Conservation (phyloP, 2,329 filamentous ascomycete genomes). For the Sclerotiophoma versabilis region DNA sequence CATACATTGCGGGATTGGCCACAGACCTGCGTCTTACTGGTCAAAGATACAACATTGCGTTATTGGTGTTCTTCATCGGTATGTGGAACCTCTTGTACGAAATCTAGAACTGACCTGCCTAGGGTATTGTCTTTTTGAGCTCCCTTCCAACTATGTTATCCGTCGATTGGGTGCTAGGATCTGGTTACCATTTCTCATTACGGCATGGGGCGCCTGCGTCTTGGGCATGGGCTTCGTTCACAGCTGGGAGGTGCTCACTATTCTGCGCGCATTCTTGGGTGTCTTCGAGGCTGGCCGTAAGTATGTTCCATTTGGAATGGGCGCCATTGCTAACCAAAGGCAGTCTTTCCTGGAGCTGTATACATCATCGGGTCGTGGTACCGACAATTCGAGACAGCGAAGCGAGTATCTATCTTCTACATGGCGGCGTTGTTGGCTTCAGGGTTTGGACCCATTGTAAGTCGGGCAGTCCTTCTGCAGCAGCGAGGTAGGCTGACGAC, state of each 20-base stretch:
- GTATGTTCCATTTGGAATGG: neutral
- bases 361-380: conserved; percentile 40
- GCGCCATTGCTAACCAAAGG: neutral
- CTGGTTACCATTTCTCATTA: conserved; percentile 41
- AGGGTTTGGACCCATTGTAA: conserved; percentile 44
- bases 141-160: conserved; percentile 43
- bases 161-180: conserved; percentile 39
- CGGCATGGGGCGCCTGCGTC: conserved; percentile 33
- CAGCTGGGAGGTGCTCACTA: conserved; percentile 28
- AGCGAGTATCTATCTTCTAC: conserved; percentile 35
- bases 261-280: conserved; percentile 30
- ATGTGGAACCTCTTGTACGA: neutral
- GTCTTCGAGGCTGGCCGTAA: conserved; percentile 36
- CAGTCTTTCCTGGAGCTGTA: conserved; percentile 34
- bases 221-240: conserved; percentile 37
- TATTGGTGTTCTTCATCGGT: conserved; percentile 43
- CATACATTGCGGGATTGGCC: conserved; percentile 32
- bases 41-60: conserved; percentile 39
- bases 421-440: conserved; percentile 40
- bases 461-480: neutral
- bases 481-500: neutral
- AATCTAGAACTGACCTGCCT: neutral
- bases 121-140: conserved; percentile 42
- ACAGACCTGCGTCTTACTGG: conserved; percentile 23
- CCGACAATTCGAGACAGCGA: conserved; percentile 35